phyloP scores from a whole-genome alignment of 106 monocot genomes.

The Posidonia australis region DNA sequence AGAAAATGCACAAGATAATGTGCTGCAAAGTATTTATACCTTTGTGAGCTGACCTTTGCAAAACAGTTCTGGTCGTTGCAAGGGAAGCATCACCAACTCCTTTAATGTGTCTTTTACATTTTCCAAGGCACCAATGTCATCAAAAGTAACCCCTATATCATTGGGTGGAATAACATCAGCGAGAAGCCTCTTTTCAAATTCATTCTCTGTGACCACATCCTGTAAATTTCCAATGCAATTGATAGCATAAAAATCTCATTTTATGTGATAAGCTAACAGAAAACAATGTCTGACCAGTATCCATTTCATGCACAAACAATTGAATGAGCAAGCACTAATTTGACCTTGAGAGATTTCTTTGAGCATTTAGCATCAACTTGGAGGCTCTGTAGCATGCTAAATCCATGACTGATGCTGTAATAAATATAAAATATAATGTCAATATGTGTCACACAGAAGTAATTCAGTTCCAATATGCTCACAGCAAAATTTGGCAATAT shows the following conservation, averaged over 20 bases:
- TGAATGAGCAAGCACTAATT: background rate
- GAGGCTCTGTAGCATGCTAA: slow-evolving; percentile 16
- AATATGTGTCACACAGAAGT: background rate
- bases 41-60: slow-evolving; percentile 96
- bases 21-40: slow-evolving; percentile 19
- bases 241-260: background rate
- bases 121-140: slow-evolving; percentile 93
- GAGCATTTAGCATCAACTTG: slow-evolving; percentile 19
- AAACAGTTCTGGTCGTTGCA: slow-evolving; percentile 95
- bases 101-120: slow-evolving; percentile 96
- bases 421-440: background rate
- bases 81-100: slow-evolving; percentile 97
- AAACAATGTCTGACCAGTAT: too few relatives aligned
- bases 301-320: background rate
- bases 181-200: slow-evolving; percentile 96
- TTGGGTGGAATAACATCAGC: slow-evolving; percentile 87
- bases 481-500: background rate
- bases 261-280: background rate
- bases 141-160: slow-evolving; percentile 98
- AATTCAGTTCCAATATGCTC: background rate
- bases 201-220: slow-evolving; percentile 97
- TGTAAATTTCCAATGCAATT: slow-evolving; percentile 15
- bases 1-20: background rate
- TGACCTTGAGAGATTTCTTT: slow-evolving; percentile 26
- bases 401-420: slow-evolving; percentile 19